Conservation (phyloP, 495 filamentous ascomycete species). For the Xylaria longipes region DNA sequence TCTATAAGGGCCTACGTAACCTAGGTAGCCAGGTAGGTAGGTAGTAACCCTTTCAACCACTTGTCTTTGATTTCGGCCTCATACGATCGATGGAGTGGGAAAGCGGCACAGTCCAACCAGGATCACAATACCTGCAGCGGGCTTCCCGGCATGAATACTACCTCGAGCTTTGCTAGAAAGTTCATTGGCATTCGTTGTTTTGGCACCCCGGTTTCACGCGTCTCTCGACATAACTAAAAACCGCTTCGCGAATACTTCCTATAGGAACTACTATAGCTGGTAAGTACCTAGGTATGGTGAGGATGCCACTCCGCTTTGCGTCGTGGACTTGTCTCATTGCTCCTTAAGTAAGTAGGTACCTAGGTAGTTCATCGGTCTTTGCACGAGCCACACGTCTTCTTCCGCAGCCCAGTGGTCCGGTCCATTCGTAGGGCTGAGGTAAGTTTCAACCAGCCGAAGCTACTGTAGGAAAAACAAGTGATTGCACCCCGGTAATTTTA, state of each 20-base stretch:
- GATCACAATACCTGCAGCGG: slow-evolving; percentile 15
- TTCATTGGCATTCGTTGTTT: background rate
- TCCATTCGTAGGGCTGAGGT: slow-evolving; percentile 22
- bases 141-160: slow-evolving; percentile 5
- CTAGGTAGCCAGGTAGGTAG: background rate
- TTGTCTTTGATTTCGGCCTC: background rate
- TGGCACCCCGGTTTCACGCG: background rate
- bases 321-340: slow-evolving; percentile 11
- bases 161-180: slow-evolving; percentile 17
- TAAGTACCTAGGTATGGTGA: background rate
- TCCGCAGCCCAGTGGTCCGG: slow-evolving; percentile 8
- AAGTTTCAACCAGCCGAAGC: slow-evolving; percentile 6
- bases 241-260: background rate
- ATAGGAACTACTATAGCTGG: background rate
- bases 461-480: background rate
- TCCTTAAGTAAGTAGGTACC: no score
- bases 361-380: background rate
- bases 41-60: background rate
- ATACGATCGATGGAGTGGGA: background rate
- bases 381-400: slow-evolving; percentile 16
- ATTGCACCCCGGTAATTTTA: background rate
- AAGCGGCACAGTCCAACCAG: slow-evolving; percentile 14
- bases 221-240: background rate
- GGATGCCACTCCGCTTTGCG: background rate
- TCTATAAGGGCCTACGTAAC: background rate